phyloP scores from a whole-genome alignment of 2,329 filamentous ascomycete genomes.

The Lasiodiplodia sp. region DNA sequence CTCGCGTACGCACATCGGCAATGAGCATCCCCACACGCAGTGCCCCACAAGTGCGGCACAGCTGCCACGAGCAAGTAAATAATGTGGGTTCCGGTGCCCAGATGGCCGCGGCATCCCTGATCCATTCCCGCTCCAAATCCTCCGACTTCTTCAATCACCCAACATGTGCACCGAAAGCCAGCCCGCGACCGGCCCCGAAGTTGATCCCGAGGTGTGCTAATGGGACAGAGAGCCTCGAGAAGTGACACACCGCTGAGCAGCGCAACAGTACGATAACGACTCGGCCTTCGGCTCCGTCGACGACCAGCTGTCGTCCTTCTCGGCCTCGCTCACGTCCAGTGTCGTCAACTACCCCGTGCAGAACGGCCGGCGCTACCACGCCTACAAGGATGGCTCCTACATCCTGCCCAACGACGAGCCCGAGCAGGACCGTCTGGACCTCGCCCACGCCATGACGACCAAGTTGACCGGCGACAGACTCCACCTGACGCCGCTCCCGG shows the following conservation, averaged over 20 bases:
- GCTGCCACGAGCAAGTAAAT: neutral
- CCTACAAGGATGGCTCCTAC: conserved; percentile 41
- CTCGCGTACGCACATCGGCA: neutral
- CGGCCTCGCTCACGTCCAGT: conserved; percentile 25
- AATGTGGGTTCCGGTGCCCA: neutral
- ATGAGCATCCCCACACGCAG: neutral
- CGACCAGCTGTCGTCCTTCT: conserved; percentile 32
- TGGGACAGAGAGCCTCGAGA: too few species aligned
- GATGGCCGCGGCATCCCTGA: neutral
- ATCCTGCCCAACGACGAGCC: conserved; percentile 43
- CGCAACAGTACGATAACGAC: neutral
- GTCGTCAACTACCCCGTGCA: conserved; percentile 35
- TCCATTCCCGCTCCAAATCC: neutral
- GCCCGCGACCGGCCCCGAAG: neutral
- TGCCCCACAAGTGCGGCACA: neutral
- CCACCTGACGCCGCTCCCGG: conserved; percentile 33
- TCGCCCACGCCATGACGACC: conserved; percentile 46
- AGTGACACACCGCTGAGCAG: too few species aligned
- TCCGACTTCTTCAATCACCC: neutral
- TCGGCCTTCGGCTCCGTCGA: conserved; percentile 31
- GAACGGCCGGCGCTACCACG: conserved; percentile 40
- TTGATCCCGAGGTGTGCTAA: conserved; percentile 11
- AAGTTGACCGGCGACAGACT: conserved; percentile 44
- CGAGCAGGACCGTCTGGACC: conserved; percentile 44
- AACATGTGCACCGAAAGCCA: neutral